Evolutionary conservation across 2,329 filamentous ascomycete species (phyloP), one percentile per base, ranked within the genome.

Genomic region (Rhynchosporium secalis): DNA sequence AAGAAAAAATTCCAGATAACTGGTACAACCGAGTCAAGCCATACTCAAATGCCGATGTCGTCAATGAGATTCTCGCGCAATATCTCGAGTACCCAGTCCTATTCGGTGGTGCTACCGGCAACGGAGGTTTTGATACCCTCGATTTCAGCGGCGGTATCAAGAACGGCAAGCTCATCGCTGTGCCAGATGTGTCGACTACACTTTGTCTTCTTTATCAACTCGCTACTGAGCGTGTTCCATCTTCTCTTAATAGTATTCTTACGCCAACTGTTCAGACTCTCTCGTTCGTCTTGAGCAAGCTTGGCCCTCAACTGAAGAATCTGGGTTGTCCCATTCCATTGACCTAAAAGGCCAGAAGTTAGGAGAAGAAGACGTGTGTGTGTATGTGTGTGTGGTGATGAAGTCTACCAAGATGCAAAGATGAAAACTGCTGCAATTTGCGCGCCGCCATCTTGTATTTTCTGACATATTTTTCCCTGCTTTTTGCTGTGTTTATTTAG

Each of bases 141-240:
- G 73, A 73, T 58, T 78, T 77, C 55, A 73, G 73, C 13, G 66
- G 71, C 20, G 66, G 71, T 20, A 78, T 80, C 61, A 46, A 71
- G 63, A 70, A 79, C 56, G 77, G 78, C 12, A 75, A 72, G 49
- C 64, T 79, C 12, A 58, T 67, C 29, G 62, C 58, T 28, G 63
- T 67, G 4, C 64, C 69, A 9, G 71, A 66, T 7, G 28, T 28
- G 15, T 61, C 72, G 3, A 72, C 74, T 36, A 64, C 75, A 1
- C 38, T 72, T 8, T 81, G 78, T 63, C 65, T 80, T 65, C 62
- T 80, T n/a, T 80, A 80, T 65, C 76, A 79, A 67, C 66, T 80
- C 3, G 72, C 69, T 1, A 77, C 76, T 1, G 70, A 74, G 36
- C 65, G 62, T 9, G 70, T 80, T 1, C 79, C 79, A 3, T 71